Evolutionary conservation across 352 stramenopile species (phyloP).

Genomic region (Globisporangium apiculatum): DNA sequence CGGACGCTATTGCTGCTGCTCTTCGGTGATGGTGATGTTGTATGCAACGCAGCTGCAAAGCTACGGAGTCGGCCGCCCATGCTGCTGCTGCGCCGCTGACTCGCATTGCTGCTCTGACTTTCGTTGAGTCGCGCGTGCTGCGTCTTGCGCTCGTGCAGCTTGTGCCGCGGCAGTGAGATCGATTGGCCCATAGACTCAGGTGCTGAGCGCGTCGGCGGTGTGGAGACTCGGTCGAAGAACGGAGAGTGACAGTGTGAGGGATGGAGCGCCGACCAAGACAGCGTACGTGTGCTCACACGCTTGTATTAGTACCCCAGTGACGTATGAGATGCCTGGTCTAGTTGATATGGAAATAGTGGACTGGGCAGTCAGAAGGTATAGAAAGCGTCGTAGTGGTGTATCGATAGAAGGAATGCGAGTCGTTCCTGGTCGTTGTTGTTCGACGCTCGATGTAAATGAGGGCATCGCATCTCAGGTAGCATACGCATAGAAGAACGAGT

Average conservation of each 20-base stretch:
- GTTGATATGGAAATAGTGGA: no score
- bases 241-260: not conserved
- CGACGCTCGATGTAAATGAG: no score
- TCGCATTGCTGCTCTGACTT: conserved; percentile 2
- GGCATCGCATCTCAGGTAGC: no score
- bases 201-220: not conserved
- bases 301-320: no score
- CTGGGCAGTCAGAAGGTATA: no score
- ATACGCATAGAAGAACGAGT: no score
- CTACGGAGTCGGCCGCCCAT: conserved; percentile 6
- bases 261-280: no score
- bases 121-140: not conserved
- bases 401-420: no score
- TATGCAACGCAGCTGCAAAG: conserved; percentile 6
- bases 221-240: not conserved
- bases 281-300: no score
- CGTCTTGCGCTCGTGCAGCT: conserved; percentile 1
- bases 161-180: conserved; percentile 1
- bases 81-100: conserved; percentile 5
- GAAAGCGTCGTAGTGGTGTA: no score
- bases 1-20: not conserved
- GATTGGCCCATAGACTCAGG: conserved; percentile 6
- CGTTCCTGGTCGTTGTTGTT: no score
- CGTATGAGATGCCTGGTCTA: no score
- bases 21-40: conserved; percentile 1